Evolutionary conservation across 345 rosid genomes (phyloP).

Genomic region (Litchi chinensis): DNA sequence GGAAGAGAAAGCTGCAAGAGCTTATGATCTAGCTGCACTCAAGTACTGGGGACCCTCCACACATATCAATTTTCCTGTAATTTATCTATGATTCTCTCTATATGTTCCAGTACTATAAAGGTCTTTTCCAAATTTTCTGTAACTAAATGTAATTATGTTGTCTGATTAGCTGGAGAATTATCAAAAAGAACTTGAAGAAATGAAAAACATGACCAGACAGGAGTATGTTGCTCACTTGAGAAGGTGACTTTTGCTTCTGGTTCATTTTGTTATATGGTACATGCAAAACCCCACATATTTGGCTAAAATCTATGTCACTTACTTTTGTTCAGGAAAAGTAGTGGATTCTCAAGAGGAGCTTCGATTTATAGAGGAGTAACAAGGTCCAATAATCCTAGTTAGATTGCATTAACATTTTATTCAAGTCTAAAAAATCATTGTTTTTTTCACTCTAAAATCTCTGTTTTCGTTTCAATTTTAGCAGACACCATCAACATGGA

Average conservation of each 20-base stretch:
- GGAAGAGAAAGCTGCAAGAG: slow-evolving; percentile 99
- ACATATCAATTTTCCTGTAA: slow-evolving; percentile 86
- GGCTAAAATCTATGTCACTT: neutral
- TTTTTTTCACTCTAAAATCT: slow-evolving; percentile 6
- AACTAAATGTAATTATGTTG: slow-evolving; percentile 18
- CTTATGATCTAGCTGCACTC: slow-evolving; percentile 96
- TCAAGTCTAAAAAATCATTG: neutral
- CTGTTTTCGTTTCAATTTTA: slow-evolving; percentile 12
- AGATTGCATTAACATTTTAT: neutral
- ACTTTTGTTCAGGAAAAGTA: slow-evolving; percentile 68
- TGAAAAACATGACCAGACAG: slow-evolving; percentile 87
- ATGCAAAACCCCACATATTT: neutral
- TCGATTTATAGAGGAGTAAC: slow-evolving; percentile 99
- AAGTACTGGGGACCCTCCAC: slow-evolving; percentile 99
- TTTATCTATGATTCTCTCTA: slow-evolving; percentile 13
- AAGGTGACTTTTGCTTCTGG: slow-evolving; percentile 41
- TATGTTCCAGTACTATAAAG: slow-evolving; percentile 16
- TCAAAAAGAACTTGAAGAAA: slow-evolving; percentile 71
- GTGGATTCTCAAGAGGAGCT: slow-evolving; percentile 99
- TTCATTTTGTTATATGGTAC: neutral
- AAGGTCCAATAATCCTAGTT: slow-evolving; percentile 48
- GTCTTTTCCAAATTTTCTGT: slow-evolving; percentile 20
- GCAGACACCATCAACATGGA: slow-evolving; percentile 95
- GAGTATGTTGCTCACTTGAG: slow-evolving; percentile 93
- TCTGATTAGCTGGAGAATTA: slow-evolving; percentile 68